Conservation (phyloP, 352 stramenopile genomes). For the Globisporangium ultimum region DNA sequence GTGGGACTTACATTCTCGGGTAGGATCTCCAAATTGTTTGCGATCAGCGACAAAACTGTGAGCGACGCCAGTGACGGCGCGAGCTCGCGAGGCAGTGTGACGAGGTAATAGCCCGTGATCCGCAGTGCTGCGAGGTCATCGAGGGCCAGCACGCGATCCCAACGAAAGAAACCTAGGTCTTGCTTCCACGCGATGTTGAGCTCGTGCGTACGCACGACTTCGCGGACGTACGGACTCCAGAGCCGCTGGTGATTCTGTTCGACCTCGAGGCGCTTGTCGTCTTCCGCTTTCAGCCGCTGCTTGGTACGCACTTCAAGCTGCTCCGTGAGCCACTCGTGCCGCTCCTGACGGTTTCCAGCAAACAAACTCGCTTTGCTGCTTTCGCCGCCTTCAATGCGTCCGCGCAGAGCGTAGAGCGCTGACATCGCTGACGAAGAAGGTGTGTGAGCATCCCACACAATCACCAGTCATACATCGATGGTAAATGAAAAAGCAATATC, state of each 20-base stretch:
- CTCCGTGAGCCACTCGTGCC: slow-evolving; percentile 45
- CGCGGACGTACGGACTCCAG: slow-evolving; percentile 43
- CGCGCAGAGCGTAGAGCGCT: slow-evolving; percentile 4
- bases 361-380: not conserved
- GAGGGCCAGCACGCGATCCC: slow-evolving; percentile 38
- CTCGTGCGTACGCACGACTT: slow-evolving; percentile 37
- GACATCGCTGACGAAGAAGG: slow-evolving; percentile 4
- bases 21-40: slow-evolving; percentile 35
- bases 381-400: not conserved
- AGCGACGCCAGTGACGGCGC: slow-evolving; percentile 25
- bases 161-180: slow-evolving; percentile 47
- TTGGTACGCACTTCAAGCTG: slow-evolving; percentile 42
- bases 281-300: slow-evolving; percentile 31
- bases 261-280: slow-evolving; percentile 24
- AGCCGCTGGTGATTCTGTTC: slow-evolving; percentile 31
- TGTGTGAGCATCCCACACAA: not conserved
- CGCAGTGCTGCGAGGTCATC: slow-evolving; percentile 44
- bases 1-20: slow-evolving; percentile 37
- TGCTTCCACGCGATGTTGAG: slow-evolving; percentile 74
- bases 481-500: too few relatives aligned
- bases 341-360: slow-evolving; percentile 16
- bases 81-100: slow-evolving; percentile 26
- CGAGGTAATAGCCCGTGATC: slow-evolving; percentile 44
- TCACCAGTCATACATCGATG: slow-evolving; percentile 3
- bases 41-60: slow-evolving; percentile 49